Percentiles rank a stretch among this genome's conserved stretches.
phyloP scores from a whole-genome alignment of 495 filamentous ascomycete species.

The Penicillium bialowiezense region DNA sequence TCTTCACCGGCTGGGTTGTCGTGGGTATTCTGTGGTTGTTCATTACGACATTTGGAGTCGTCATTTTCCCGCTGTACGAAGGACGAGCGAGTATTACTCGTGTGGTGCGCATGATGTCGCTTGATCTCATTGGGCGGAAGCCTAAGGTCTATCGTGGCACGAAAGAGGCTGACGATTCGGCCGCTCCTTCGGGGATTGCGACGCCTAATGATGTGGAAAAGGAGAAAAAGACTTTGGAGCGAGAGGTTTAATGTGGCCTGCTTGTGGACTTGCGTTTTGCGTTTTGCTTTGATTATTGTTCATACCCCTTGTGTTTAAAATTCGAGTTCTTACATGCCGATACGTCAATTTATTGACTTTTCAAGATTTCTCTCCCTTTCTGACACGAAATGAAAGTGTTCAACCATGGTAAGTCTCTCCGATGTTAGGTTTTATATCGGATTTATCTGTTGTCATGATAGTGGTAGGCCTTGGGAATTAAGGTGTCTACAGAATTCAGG shows the following conservation, averaged over 20 bases:
- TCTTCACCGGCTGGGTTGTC: slow-evolving; percentile 89
- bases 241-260: slow-evolving; percentile 1
- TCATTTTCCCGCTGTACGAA: slow-evolving; percentile 80
- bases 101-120: slow-evolving; percentile 62
- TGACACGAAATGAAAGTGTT: too few relatives aligned
- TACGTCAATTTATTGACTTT: too few relatives aligned
- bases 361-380: too few relatives aligned
- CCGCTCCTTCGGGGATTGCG: slow-evolving; percentile 27
- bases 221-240: slow-evolving; percentile 18
- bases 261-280: not conserved
- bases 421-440: too few relatives aligned
- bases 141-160: slow-evolving; percentile 25
- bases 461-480: too few relatives aligned
- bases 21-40: slow-evolving; percentile 91
- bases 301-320: slow-evolving; percentile 15
- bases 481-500: too few relatives aligned
- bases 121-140: slow-evolving; percentile 66
- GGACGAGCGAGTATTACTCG: slow-evolving; percentile 65
- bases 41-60: slow-evolving; percentile 67
- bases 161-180: slow-evolving; percentile 16
- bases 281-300: not conserved
- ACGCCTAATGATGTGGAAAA: slow-evolving; percentile 32
- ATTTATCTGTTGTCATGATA: too few relatives aligned
- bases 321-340: not conserved
- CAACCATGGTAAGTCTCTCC: too few relatives aligned